A percentile compares a stretch with the other conserved stretches of the same genome.
phyloP scores from a whole-genome alignment of 148 eudicot species.

The Camellia japonica region DNA sequence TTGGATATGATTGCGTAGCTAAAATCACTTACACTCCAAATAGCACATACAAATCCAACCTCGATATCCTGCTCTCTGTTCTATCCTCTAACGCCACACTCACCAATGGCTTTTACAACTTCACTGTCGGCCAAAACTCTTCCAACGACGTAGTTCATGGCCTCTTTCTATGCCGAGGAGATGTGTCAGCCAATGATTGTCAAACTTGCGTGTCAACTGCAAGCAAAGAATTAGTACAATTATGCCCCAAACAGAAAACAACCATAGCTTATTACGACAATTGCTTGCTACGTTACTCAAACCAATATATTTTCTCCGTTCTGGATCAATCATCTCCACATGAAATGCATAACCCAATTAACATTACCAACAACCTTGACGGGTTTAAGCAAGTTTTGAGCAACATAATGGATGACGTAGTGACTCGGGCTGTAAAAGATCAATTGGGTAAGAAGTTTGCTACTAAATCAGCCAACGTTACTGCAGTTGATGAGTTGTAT shows the following conservation, averaged over 20 bases:
- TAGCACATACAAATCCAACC: not conserved
- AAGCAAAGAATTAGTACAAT: not conserved
- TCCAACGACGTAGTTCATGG: constrained; percentile 22
- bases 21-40: not conserved
- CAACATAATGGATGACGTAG: not conserved
- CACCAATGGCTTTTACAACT: not conserved
- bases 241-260: constrained; percentile 14
- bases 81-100: not conserved
- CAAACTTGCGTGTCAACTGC: constrained; percentile 24
- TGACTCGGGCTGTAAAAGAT: not conserved
- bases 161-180: constrained; percentile 37
- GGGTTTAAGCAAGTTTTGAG: constrained; percentile 10
- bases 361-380: not conserved
- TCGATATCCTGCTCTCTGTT: not conserved
- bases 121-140: constrained; percentile 4
- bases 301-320: constrained; percentile 15
- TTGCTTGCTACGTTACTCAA: constrained; percentile 20
- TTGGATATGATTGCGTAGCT: not conserved
- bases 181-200: constrained; percentile 14
- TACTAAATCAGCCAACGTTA: not conserved
- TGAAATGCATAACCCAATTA: not conserved
- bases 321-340: not conserved
- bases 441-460: constrained; percentile 21
- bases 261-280: constrained; percentile 22
- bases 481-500: constrained; percentile 11